Conservation (phyloP, 192 early-diverging fungal genomes). For the Spizellomyces sp. region DNA sequence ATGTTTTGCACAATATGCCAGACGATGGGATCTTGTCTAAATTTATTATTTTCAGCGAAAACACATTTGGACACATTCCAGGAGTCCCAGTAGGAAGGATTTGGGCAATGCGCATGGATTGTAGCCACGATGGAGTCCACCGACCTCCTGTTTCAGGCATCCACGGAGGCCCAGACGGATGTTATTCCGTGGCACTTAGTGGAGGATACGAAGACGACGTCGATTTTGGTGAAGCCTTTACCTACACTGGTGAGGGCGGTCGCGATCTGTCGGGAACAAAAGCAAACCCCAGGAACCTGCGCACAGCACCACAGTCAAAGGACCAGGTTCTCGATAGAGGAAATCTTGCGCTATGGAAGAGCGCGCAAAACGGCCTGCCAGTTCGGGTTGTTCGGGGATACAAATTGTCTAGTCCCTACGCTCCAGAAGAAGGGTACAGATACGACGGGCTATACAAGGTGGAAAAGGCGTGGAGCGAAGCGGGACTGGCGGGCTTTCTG, state of each 20-base stretch:
- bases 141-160: conserved; percentile 70
- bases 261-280: conserved; percentile 51
- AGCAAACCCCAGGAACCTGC: conserved; percentile 51
- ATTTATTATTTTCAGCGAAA: not conserved
- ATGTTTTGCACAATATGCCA: no score
- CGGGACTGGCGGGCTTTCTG: conserved; percentile 16
- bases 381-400: conserved; percentile 25
- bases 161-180: conserved; percentile 54
- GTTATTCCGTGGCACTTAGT: conserved; percentile 63
- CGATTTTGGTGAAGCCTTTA: conserved; percentile 67
- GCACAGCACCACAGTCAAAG: conserved; percentile 50
- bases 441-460: conserved; percentile 33
- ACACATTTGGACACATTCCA: conserved; percentile 8
- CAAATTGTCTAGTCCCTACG: conserved; percentile 10
- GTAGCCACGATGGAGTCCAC: conserved; percentile 10
- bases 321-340: conserved; percentile 62
- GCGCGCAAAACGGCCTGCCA: conserved; percentile 45
- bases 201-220: conserved; percentile 68
- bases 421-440: conserved; percentile 17
- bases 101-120: conserved; percentile 7
- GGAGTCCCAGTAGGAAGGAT: not conserved
- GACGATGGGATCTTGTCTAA: no score
- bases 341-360: conserved; percentile 62
- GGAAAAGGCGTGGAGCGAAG: conserved; percentile 16
- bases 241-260: conserved; percentile 71